Conservation (phyloP, 2,329 filamentous ascomycete genomes). For the Pleomassaria siparia region DNA sequence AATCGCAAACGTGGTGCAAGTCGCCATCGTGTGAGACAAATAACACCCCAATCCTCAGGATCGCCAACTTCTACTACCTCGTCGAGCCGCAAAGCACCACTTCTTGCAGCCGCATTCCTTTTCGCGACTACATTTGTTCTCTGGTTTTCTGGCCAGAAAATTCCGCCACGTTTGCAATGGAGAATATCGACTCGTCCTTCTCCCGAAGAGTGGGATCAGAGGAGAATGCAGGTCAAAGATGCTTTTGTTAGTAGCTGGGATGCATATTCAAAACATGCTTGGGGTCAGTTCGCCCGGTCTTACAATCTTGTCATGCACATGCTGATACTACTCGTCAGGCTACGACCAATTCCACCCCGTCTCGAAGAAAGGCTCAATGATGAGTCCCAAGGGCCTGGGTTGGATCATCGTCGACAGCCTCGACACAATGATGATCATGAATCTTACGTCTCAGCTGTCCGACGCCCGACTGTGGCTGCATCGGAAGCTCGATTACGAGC, state of each 20-base stretch:
- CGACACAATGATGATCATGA: conserved; percentile 96
- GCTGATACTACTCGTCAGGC: conserved; percentile 33
- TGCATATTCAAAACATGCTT: conserved; percentile 83
- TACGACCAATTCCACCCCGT: conserved; percentile 82
- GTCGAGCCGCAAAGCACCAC: background rate
- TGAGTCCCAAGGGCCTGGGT: conserved; percentile 73
- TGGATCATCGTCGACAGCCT: conserved; percentile 95
- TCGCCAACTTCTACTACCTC: background rate
- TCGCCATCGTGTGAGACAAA: too few relatives aligned
- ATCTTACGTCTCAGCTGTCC: conserved; percentile 75
- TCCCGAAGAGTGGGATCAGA: conserved; percentile 64
- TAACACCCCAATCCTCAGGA: background rate
- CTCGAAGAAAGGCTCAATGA: conserved; percentile 79
- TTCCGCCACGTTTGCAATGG: background rate
- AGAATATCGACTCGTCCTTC: background rate
- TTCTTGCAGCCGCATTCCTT: background rate
- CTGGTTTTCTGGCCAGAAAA: background rate
- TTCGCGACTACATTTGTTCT: background rate
- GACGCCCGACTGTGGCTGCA: conserved; percentile 85
- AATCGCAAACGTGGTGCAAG: background rate
- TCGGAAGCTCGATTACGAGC: conserved; percentile 75
- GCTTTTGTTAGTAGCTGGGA: conserved; percentile 87
- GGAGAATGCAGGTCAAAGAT: conserved; percentile 77
- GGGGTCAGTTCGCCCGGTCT: conserved; percentile 64
- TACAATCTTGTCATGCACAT: conserved; percentile 22